phyloP scores from a whole-genome alignment of 2,329 filamentous ascomycete species.

The Didymella arachidicola region DNA sequence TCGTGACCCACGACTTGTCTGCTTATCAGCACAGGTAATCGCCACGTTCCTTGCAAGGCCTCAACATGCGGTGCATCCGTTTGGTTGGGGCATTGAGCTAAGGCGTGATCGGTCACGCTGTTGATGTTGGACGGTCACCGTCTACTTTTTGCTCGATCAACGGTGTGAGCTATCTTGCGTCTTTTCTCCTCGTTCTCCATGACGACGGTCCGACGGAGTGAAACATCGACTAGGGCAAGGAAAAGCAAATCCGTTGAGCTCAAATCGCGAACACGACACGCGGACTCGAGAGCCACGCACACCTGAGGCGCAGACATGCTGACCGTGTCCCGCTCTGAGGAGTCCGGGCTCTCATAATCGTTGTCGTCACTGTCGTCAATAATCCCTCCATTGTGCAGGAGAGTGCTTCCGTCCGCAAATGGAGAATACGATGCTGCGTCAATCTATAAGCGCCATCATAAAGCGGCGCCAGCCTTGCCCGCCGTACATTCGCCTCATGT shows the following conservation, averaged over 20 bases:
- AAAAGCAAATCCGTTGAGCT: background rate
- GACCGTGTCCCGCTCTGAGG: background rate
- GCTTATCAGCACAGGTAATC: background rate
- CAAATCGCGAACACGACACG: background rate
- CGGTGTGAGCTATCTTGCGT: background rate
- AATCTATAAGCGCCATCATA: slow-evolving; percentile 3
- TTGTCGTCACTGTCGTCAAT: background rate
- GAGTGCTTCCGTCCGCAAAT: background rate
- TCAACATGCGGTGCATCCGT: too few species aligned
- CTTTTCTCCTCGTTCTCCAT: background rate
- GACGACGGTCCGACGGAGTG: background rate
- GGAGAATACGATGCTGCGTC: background rate
- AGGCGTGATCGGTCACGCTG: background rate
- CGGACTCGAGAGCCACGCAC: background rate
- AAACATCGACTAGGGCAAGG: background rate
- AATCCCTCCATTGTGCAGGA: background rate
- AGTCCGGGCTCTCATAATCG: background rate
- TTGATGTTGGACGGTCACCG: background rate
- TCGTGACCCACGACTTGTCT: background rate
- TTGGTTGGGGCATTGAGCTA: background rate
- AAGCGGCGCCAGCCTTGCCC: background rate
- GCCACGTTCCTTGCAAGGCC: background rate
- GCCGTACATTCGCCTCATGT: slow-evolving; percentile 1
- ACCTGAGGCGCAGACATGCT: background rate
- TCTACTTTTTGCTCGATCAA: background rate